phyloP scores from a whole-genome alignment of 2,329 filamentous ascomycete species.

The Rutstroemia sydowiana region DNA sequence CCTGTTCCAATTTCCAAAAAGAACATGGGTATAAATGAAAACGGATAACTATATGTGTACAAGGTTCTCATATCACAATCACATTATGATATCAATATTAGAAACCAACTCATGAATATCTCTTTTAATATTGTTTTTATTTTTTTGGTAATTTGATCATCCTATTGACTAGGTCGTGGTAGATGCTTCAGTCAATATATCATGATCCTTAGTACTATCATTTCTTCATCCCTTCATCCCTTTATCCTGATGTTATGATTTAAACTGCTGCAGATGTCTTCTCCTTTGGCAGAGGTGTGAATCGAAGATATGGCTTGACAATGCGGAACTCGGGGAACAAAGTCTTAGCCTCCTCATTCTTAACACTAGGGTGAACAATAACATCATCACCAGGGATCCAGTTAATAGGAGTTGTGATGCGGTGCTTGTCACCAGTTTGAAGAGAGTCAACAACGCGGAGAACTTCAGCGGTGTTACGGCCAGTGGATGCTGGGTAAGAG shows the following conservation, averaged over 20 bases:
- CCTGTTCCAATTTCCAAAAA: too few relatives aligned
- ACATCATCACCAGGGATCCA: conserved; percentile 83
- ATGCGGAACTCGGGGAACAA: conserved; percentile 66
- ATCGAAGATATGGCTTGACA: conserved; percentile 9
- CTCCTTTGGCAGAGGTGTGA: conserved; percentile 1
- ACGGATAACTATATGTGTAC: too few relatives aligned
- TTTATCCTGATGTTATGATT: too few relatives aligned
- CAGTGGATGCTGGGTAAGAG: conserved; percentile 81
- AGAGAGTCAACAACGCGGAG: conserved; percentile 58
- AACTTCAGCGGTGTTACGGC: conserved; percentile 70
- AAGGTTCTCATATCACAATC: too few relatives aligned
- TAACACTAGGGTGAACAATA: conserved; percentile 75
- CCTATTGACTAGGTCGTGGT: too few relatives aligned
- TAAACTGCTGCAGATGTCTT: conserved; percentile 28
- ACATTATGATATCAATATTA: too few relatives aligned
- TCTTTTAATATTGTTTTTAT: too few relatives aligned
- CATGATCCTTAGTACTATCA: too few relatives aligned
- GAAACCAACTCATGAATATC: too few relatives aligned
- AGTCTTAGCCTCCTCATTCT: conserved; percentile 74
- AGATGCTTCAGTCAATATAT: too few relatives aligned
- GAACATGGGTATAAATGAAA: too few relatives aligned
- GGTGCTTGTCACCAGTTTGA: conserved; percentile 65
- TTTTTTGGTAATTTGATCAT: too few relatives aligned
- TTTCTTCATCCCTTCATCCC: not conserved
- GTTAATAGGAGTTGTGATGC: conserved; percentile 78